A percentile compares a stretch with the other conserved stretches of the same genome.
These are phyloP conservation scores for Acmispon strigosus DNA, from an alignment of 306 rosid genomes.

Conservation along the genomic window DNA sequence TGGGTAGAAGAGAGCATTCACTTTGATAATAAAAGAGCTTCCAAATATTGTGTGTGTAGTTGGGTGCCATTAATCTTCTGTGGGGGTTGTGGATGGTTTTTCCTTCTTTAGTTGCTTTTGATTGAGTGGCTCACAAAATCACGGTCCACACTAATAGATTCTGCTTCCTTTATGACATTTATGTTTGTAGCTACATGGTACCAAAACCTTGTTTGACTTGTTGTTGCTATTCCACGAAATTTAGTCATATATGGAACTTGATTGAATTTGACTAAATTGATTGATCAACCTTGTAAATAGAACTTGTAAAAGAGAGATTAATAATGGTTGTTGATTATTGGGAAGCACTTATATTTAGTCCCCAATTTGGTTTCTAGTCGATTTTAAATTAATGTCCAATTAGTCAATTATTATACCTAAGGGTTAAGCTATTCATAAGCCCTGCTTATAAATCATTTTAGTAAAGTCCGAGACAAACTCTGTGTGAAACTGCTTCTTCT, in stretches of 20 bases:
- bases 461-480: no score
- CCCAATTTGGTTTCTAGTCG: background rate
- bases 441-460: no score
- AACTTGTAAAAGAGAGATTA: background rate
- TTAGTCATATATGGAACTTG: background rate
- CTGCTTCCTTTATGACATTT: background rate
- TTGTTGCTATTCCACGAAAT: background rate
- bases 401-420: background rate
- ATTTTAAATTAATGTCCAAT: constrained; percentile 8
- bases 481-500: no score
- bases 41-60: constrained; percentile 21
- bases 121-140: constrained; percentile 11
- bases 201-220: background rate
- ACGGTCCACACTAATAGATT: background rate
- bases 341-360: constrained; percentile 8
- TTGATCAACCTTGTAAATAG: background rate
- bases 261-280: background rate
- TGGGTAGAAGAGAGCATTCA: constrained; percentile 33
- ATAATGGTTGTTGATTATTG: background rate
- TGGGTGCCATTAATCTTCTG: constrained; percentile 30
- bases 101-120: background rate
- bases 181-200: background rate
- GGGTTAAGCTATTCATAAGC: background rate
- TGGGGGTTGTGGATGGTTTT: background rate
- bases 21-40: constrained; percentile 28